Percentiles rank a stretch among this genome's conserved stretches.
Evolutionary conservation across 805 yeast species (phyloP).

Genomic region (Kuraishia cidri): DNA sequence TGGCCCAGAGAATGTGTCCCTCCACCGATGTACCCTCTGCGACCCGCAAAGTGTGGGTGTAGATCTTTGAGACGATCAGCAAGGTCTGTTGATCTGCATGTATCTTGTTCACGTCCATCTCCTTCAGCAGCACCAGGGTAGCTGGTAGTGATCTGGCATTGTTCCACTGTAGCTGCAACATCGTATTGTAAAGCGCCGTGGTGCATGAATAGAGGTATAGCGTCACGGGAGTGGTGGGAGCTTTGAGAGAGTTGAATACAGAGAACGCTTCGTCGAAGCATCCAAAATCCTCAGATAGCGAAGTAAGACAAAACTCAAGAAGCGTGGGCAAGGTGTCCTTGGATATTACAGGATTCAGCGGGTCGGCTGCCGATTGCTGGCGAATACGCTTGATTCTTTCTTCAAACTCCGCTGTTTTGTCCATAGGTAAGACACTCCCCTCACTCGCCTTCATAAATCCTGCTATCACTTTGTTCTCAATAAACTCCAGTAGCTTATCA

Average conservation of each 20-base stretch:
- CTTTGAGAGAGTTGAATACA: conserved; percentile 14
- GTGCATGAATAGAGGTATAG: conserved; percentile 21
- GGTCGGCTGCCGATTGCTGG: too few species aligned
- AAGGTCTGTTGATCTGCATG: too few species aligned
- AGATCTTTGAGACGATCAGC: too few species aligned
- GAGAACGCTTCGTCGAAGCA: conserved; percentile 1
- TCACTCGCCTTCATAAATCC: too few species aligned
- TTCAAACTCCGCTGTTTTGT: too few species aligned
- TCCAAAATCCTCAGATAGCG: conserved; percentile 16
- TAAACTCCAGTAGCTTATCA: too few species aligned
- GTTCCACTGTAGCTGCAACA: conserved; percentile 16
- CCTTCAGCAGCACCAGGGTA: conserved; percentile 14
- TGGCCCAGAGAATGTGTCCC: too few species aligned
- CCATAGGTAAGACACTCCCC: too few species aligned
- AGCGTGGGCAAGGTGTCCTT: conserved; percentile 16
- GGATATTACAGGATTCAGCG: conserved; percentile 13
- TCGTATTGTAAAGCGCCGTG: conserved; percentile 17
- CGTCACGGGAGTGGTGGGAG: conserved; percentile 12
- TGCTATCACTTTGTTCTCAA: too few species aligned
- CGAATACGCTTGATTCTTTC: too few species aligned
- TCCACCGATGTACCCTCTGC: too few species aligned
- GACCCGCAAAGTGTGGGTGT: too few species aligned
- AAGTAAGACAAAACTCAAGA: conserved; percentile 15
- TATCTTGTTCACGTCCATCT: conserved; percentile 18
- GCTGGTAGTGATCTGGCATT: conserved; percentile 15